Base-by-base conservation (phyloP, 352 stramenopile genomes). In the Phytopythium sindhum region DNA sequence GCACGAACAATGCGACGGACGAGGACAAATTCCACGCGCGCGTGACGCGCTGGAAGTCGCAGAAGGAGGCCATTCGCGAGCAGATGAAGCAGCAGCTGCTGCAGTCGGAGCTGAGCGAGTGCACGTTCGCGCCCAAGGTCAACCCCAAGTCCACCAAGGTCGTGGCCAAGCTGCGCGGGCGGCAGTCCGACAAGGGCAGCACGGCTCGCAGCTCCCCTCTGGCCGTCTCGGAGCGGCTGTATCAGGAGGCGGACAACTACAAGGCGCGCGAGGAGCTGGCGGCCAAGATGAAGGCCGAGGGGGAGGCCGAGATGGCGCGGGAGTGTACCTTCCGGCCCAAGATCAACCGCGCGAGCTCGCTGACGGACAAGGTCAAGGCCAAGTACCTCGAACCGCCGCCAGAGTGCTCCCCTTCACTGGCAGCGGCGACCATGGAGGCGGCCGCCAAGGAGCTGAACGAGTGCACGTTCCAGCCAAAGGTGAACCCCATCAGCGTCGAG, bases 51-150 rank as follows among this genome's bases (percentile, higher is more conserved):
- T 93, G 84, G 82, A 90, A 89, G 52, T 89, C 81, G 10, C 84
- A 91, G 57, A 91, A 91, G 42, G 82, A 93, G 57, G 81, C 78
- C 1, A 66, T 86, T 48, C 84, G 82, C 57, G 81, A 93, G 60
- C 80, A 90, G 21, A 84, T 93, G 70, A 91, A 91, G 65, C 82
- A 93, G 67, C 82, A 93, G 42, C 57, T 90, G 51, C 67, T 91
- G 47, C 81, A 91, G 55, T 77, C 67, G 14, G 84, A 93, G 66
- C 71, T 93, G 0, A 67, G 86, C 54, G 84, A 93, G 64, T 93
- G 84, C 69, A 93, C 82, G 28, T 93, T 93, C 65, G 60, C 80
- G 4, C 84, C 84, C 0, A 82, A 84, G 39, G 80, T 93, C 31
- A 93, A 91, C 39, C 70, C 84, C 1, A 91, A 89, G 57, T 91